Evolutionary conservation across 164 flowering plant genomes (phyloP).

Genomic region (Magnolia kwangsiensis): DNA sequence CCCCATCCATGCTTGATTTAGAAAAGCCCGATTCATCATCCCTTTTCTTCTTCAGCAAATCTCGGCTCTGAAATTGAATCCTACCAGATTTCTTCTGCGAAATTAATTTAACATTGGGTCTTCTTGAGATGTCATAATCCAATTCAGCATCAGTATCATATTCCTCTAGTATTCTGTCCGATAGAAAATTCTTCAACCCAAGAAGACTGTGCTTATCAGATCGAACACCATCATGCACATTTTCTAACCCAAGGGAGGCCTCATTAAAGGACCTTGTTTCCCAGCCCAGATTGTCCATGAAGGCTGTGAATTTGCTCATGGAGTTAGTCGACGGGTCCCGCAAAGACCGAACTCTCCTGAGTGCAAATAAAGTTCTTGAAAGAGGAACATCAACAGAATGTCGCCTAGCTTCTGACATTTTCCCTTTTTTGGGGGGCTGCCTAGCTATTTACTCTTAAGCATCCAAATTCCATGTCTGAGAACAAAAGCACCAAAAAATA

Average conservation of each 20-base stretch:
- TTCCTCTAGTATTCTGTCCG: background rate
- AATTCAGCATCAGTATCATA: conserved; percentile 28
- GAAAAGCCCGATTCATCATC: conserved; percentile 21
- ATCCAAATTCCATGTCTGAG: conserved; percentile 3
- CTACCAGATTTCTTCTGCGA: conserved; percentile 14
- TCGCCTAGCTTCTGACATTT: conserved; percentile 64
- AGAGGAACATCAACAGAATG: conserved; percentile 89
- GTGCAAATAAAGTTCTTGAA: conserved; percentile 71
- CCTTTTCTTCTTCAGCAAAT: conserved; percentile 12
- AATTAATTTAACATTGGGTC: conserved; percentile 16
- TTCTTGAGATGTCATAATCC: conserved; percentile 14
- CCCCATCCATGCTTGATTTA: conserved; percentile 16
- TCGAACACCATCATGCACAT: conserved; percentile 20
- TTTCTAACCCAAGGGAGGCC: conserved; percentile 41
- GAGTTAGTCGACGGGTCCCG: conserved; percentile 89
- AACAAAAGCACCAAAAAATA: background rate
- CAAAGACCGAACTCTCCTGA: conserved; percentile 82
- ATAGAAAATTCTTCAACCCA: conserved; percentile 14
- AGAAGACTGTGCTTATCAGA: conserved; percentile 16
- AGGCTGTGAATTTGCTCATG: conserved; percentile 56
- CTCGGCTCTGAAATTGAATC: conserved; percentile 13
- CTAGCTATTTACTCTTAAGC: background rate
- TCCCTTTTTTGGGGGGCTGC: background rate
- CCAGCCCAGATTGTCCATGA: conserved; percentile 61
- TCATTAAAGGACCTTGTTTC: conserved; percentile 63